Percentiles rank a stretch among this genome's conserved stretches.
Evolutionary conservation across 2,329 filamentous ascomycete genomes (phyloP).

Genomic region (Alternaria ventricosa): DNA sequence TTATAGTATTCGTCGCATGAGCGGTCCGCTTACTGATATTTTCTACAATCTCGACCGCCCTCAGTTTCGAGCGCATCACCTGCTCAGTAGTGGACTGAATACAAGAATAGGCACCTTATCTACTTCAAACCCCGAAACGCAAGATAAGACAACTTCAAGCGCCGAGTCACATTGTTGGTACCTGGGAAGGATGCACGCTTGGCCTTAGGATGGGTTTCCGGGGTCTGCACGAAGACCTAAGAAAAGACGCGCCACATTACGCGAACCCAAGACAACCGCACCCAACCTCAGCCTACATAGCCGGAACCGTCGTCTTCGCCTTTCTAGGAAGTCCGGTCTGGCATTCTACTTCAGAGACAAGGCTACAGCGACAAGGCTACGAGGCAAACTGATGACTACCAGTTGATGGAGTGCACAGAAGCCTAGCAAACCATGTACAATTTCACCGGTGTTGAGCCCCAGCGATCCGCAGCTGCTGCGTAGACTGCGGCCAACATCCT

Average conservation of each 20-base stretch:
- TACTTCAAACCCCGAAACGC: background rate
- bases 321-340: background rate
- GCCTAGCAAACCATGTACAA: background rate
- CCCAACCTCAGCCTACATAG: background rate
- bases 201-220: background rate
- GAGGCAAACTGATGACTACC: background rate
- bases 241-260: slow-evolving; percentile 4
- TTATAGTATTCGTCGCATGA: too few species aligned
- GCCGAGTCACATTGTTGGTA: background rate
- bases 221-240: slow-evolving; percentile 7
- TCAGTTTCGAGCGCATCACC: background rate
- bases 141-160: background rate
- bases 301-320: background rate
- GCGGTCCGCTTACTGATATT: background rate
- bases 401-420: background rate
- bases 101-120: slow-evolving; percentile 2
- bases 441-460: background rate
- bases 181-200: background rate
- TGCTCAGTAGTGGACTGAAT: background rate
- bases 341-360: background rate
- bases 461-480: background rate
- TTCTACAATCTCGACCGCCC: background rate
- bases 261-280: background rate
- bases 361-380: background rate
- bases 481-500: background rate